Conservation (phyloP, 805 yeast genomes). For the Ogataea chonburiensis region DNA sequence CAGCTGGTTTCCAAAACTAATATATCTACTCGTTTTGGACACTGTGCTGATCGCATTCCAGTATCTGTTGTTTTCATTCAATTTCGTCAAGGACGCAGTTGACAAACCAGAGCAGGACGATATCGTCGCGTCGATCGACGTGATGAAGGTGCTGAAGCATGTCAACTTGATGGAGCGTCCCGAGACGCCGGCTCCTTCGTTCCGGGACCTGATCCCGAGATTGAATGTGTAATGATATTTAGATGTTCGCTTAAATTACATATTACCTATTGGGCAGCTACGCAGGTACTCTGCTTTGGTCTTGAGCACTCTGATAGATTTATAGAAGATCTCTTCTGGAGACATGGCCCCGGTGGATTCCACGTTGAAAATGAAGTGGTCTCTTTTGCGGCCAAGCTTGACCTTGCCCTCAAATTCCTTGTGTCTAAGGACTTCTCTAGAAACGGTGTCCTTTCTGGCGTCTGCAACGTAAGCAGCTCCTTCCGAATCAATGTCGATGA, state of each 20-base stretch:
- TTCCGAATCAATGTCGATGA: slow-evolving; percentile 65
- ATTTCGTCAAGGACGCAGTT: slow-evolving; percentile 31
- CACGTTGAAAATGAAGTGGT: slow-evolving; percentile 90
- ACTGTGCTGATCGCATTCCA: slow-evolving; percentile 32
- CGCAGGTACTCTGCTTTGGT: slow-evolving; percentile 80
- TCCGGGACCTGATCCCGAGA: slow-evolving; percentile 7
- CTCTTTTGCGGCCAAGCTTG: slow-evolving; percentile 85
- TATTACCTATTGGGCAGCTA: slow-evolving; percentile 66
- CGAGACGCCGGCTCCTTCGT: slow-evolving; percentile 18
- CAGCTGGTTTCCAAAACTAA: slow-evolving; percentile 28
- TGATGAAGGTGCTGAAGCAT: slow-evolving; percentile 1
- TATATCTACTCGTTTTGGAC: slow-evolving; percentile 33
- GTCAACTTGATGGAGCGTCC: slow-evolving; percentile 2
- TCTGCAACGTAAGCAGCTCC: slow-evolving; percentile 81
- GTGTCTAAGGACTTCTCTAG: slow-evolving; percentile 94
- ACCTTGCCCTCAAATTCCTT: slow-evolving; percentile 87
- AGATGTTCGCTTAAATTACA: slow-evolving; percentile 10
- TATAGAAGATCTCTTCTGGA: slow-evolving; percentile 93
- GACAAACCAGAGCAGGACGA: slow-evolving; percentile 24
- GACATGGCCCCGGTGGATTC: slow-evolving; percentile 97
- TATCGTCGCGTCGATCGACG: slow-evolving; percentile 14
- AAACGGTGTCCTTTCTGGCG: slow-evolving; percentile 93
- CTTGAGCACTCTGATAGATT: slow-evolving; percentile 79
- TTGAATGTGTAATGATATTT: slow-evolving; percentile 2
- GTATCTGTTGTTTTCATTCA: slow-evolving; percentile 30